Conservation (phyloP, 2,329 filamentous ascomycete species). For the Paecilomyces sp. region DNA sequence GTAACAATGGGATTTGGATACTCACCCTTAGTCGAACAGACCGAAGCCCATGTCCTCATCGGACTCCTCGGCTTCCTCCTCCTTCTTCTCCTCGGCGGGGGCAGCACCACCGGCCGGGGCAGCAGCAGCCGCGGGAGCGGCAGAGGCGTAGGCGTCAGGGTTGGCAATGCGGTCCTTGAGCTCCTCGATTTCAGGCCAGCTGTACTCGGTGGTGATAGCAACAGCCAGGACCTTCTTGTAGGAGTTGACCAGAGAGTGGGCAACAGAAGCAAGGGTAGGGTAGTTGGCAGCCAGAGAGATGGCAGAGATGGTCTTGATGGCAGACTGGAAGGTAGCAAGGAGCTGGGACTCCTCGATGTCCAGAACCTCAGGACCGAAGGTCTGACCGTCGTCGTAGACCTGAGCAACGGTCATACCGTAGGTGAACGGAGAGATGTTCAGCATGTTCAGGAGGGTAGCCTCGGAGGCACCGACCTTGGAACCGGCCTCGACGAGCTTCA, state of each 20-base stretch:
- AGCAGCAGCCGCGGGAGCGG: slow-evolving; percentile 53
- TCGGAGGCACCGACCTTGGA: slow-evolving; percentile 97
- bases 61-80: slow-evolving; percentile 60
- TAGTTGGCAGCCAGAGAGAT: slow-evolving; percentile 90
- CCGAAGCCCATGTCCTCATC: slow-evolving; percentile 33
- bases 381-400: slow-evolving; percentile 97
- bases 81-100: slow-evolving; percentile 47
- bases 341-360: slow-evolving; percentile 95
- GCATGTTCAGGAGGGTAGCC: slow-evolving; percentile 97
- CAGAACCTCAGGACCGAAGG: slow-evolving; percentile 76
- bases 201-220: slow-evolving; percentile 82
- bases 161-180: slow-evolving; percentile 99
- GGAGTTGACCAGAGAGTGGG: slow-evolving; percentile 91
- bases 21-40: slow-evolving; percentile 35
- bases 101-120: slow-evolving; percentile 46
- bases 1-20: neutral
- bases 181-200: slow-evolving; percentile 92
- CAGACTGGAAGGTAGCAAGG: slow-evolving; percentile 70
- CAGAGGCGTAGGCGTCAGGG: slow-evolving; percentile 87
- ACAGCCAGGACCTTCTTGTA: slow-evolving; percentile 94
- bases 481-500: slow-evolving; percentile 93
- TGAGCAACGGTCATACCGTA: slow-evolving; percentile 96
- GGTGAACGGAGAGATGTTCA: slow-evolving; percentile 99
- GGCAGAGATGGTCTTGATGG: slow-evolving; percentile 78
- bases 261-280: slow-evolving; percentile 92